Base-by-base conservation (phyloP, 306 rosid genomes). In the Spatholobus suberectus region DNA sequence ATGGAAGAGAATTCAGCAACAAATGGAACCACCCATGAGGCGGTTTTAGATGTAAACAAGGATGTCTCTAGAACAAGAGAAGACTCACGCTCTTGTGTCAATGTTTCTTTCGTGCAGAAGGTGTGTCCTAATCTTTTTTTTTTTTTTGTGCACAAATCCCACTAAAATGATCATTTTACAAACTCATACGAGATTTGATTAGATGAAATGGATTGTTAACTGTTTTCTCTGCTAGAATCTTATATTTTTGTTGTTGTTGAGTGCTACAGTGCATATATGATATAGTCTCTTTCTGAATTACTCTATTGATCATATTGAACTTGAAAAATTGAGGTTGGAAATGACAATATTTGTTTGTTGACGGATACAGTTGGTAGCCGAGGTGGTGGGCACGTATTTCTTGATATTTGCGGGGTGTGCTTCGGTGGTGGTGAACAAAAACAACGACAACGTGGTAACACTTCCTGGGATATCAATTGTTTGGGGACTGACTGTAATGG, bases 401-500 rank as follows among this genome's bases (percentile, higher is more conserved):
- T 32, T 96, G 92, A 86, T 94, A 76, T 96, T 96, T 73, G 97
- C 93, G 0, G 98, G 99, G 0, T 87, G 97, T 82, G 96, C 86
- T 1, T 9, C 99, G 1, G 99, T 91, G 88, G 87, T 82, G 29
- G 98, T 94, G 82, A 91, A 96, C 81, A 38, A 78, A 77, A 70
- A 58, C 73, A 61, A 87, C 0, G 76, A 86, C 2, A 80, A 87
- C 35, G 83, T 85, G 7, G 86, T 92, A 24, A 90, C 93, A 21
- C 79, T 70, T 57, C 97, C 97, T 0, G 98, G 98, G 55, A 83
- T 92, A 23, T 18, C 94, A n/a, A 87, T 91, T 6, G 81, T 69
- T 27, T 96, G 99, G 98, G 99, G 99, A 7, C 74, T 96, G 11
- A 90, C 18, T 24, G 99, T 92, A 12, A 88, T 75, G 89, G 97